Conservation (phyloP, 192 early-diverging fungal species). For the Allomyces macrogynus region DNA sequence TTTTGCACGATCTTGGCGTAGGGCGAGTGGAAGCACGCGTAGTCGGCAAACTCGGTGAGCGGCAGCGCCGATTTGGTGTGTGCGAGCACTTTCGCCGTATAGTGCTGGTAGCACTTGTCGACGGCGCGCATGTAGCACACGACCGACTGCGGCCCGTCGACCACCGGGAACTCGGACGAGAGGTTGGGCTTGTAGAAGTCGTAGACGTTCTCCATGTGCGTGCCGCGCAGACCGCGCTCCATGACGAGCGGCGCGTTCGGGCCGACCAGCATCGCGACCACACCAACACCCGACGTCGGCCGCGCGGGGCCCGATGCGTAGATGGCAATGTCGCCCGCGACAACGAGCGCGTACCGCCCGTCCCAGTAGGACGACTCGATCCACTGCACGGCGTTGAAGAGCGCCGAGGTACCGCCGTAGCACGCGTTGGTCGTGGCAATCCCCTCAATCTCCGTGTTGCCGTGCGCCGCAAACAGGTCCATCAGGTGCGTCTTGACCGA, state of each 20-base stretch:
- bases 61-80: constrained; percentile 12
- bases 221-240: constrained; percentile 66
- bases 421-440: constrained; percentile 98
- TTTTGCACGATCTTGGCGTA: constrained; percentile 97
- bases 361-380: constrained; percentile 85
- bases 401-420: constrained; percentile 90
- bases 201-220: constrained; percentile 92
- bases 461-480: constrained; percentile 76
- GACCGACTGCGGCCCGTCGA: constrained; percentile 88
- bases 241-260: constrained; percentile 83
- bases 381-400: constrained; percentile 97
- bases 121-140: constrained; percentile 78
- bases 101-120: constrained; percentile 70
- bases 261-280: constrained; percentile 76
- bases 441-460: constrained; percentile 86
- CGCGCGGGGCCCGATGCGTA: constrained; percentile 80
- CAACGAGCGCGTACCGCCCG: constrained; percentile 69
- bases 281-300: constrained; percentile 85
- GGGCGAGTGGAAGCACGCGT: constrained; percentile 84
- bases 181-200: constrained; percentile 99
- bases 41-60: constrained; percentile 42
- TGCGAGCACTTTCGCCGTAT: constrained; percentile 45
- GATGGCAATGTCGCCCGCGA: constrained; percentile 91
- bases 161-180: constrained; percentile 87
- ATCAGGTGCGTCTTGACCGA: constrained; percentile 91